These are phyloP conservation scores for Termitomyces sp. DNA, from an alignment of 1,284 basidiomycete genomes.

Conservation along the genomic window DNA sequence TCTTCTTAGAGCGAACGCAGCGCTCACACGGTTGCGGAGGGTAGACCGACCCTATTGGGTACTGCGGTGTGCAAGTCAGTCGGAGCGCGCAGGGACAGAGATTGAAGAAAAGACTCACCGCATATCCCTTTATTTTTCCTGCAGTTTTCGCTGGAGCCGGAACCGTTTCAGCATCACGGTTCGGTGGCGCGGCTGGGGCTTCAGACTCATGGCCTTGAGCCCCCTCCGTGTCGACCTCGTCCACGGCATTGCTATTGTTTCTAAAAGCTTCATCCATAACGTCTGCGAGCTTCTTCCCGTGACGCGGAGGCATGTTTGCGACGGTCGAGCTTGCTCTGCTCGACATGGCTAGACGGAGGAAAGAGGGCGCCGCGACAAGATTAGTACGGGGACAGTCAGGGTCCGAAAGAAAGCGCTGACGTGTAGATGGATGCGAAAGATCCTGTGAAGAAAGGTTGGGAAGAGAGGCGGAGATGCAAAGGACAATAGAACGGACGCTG, in stretches of 20 bases:
- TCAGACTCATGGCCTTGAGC: slow-evolving; percentile 5
- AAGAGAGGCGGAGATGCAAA: background rate
- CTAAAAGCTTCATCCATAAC: slow-evolving; percentile 28
- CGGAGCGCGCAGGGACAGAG: slow-evolving; percentile 11
- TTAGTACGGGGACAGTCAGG: background rate
- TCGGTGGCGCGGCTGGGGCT: slow-evolving; percentile 6
- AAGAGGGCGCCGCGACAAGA: background rate
- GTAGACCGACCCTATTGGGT: slow-evolving; percentile 27
- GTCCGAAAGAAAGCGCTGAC: background rate
- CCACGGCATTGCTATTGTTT: slow-evolving; percentile 20
- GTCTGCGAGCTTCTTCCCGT: slow-evolving; percentile 23
- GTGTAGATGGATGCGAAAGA: background rate
- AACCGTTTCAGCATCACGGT: slow-evolving; percentile 1
- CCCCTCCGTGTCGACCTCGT: slow-evolving; percentile 17
- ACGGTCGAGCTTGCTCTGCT: slow-evolving; percentile 15
- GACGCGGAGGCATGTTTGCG: slow-evolving; percentile 19
- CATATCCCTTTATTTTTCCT: slow-evolving; percentile 24
- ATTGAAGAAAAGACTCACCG: slow-evolving; percentile 13
- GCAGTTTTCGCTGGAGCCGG: slow-evolving; percentile 17
- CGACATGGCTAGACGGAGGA: slow-evolving; percentile 13
- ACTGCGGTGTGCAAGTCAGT: slow-evolving; percentile 8
- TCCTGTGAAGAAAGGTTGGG: background rate
- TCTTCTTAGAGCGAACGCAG: slow-evolving; percentile 34
- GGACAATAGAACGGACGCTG: slow-evolving; percentile 5
- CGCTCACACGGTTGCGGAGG: slow-evolving; percentile 37